Evolutionary conservation across 2,329 filamentous ascomycete genomes (phyloP).

Genomic region (Botryotinia globosa): DNA sequence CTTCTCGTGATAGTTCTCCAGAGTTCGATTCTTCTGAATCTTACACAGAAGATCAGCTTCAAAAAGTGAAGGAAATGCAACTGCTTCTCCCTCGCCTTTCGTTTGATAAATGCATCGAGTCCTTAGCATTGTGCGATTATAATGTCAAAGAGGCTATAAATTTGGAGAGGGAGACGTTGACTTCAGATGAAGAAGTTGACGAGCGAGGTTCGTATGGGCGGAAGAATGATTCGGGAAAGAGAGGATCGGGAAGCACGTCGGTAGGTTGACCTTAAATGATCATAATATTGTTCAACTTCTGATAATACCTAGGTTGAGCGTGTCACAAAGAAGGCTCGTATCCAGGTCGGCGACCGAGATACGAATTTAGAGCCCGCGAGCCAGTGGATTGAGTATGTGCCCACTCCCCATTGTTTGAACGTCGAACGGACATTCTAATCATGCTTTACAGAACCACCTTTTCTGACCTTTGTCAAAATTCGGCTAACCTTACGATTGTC

Average conservation of each 20-base stretch:
- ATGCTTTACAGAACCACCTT: neutral
- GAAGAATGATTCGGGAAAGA: neutral
- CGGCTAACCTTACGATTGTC: neutral
- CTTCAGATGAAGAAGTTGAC: neutral
- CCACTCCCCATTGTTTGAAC: neutral
- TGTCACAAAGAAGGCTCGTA: neutral
- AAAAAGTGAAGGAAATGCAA: constrained; percentile 1
- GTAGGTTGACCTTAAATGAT: neutral
- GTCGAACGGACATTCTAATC: neutral
- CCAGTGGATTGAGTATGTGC: constrained; percentile 5
- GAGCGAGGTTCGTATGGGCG: neutral
- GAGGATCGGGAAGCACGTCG: neutral
- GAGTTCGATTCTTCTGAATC: too few relatives aligned
- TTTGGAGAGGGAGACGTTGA: neutral
- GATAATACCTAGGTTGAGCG: neutral
- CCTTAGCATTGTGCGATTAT: neutral
- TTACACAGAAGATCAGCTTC: neutral
- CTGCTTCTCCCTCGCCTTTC: neutral
- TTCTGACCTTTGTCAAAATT: neutral
- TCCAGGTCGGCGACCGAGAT: neutral
- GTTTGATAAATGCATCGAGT: neutral
- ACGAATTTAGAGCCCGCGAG: neutral
- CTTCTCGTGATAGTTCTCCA: neutral
- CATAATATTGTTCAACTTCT: neutral
- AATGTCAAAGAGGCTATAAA: neutral